Conservation (phyloP, 306 rosid genomes). For the Inga laurina region DNA sequence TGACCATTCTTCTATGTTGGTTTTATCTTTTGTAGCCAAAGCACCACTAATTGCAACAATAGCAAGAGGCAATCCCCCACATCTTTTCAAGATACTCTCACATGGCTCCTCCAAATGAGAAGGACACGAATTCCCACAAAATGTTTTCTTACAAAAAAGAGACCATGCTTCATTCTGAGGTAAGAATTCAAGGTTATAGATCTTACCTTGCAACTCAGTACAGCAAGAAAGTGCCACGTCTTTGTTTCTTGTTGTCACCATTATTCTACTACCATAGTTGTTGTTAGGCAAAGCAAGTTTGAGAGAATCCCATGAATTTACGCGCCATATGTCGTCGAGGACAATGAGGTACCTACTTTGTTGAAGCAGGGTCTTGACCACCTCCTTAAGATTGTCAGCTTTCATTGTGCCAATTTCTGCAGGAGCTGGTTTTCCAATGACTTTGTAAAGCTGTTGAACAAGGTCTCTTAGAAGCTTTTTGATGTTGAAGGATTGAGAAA, state of each 20-base stretch:
- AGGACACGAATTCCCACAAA: conserved; percentile 48
- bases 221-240: conserved; percentile 47
- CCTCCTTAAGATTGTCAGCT: conserved; percentile 30
- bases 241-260: conserved; percentile 53
- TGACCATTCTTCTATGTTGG: conserved; percentile 54
- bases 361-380: conserved; percentile 46
- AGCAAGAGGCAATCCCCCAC: conserved; percentile 60
- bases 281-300: conserved; percentile 47
- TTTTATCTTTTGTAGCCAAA: conserved; percentile 38
- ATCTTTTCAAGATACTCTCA: conserved; percentile 32
- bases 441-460: conserved; percentile 47
- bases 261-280: conserved; percentile 47
- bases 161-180: conserved; percentile 48
- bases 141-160: conserved; percentile 56
- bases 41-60: conserved; percentile 58
- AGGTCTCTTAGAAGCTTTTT: conserved; percentile 48
- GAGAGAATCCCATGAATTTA: conserved; percentile 50
- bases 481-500: conserved; percentile 32
- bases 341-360: conserved; percentile 51
- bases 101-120: conserved; percentile 39
- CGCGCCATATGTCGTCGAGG: conserved; percentile 55
- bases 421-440: conserved; percentile 51
- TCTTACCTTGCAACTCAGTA: conserved; percentile 34
- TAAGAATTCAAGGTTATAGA: conserved; percentile 44
- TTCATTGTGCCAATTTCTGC: conserved; percentile 42